A percentile compares a stretch with the other conserved stretches of the same genome.
These are phyloP conservation scores for Coniochaeta hoffmannii DNA, from an alignment of 2,329 filamentous ascomycete species.

Conservation along the genomic window DNA sequence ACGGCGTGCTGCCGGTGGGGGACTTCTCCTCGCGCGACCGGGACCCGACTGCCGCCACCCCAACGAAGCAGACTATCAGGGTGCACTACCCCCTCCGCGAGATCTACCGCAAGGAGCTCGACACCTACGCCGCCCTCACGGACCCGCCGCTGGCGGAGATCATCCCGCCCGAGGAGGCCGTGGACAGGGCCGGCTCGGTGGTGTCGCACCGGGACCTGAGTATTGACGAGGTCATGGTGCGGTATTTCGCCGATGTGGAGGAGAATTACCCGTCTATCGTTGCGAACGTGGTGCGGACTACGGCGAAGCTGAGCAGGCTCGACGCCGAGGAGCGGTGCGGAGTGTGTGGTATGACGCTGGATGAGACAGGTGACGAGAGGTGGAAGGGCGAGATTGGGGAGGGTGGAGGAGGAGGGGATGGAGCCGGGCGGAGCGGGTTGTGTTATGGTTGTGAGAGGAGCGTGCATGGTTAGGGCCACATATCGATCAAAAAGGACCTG, in stretches of 20 bases:
- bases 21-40: slow-evolving; percentile 9
- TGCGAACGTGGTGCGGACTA: slow-evolving; percentile 88
- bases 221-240: slow-evolving; percentile 83
- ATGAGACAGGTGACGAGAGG: slow-evolving; percentile 54
- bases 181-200: slow-evolving; percentile 25
- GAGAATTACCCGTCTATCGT: slow-evolving; percentile 84
- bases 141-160: slow-evolving; percentile 43
- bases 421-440: slow-evolving; percentile 29
- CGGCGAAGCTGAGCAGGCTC: slow-evolving; percentile 64
- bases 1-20: slow-evolving; percentile 47
- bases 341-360: slow-evolving; percentile 62
- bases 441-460: slow-evolving; percentile 73
- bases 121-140: slow-evolving; percentile 53
- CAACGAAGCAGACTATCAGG: slow-evolving; percentile 4
- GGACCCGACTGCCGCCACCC: background rate
- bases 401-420: slow-evolving; percentile 17
- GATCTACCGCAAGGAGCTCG: slow-evolving; percentile 72
- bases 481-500: background rate
- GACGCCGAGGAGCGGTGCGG: slow-evolving; percentile 42
- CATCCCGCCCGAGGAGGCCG: slow-evolving; percentile 19
- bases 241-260: slow-evolving; percentile 84
- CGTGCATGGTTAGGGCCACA: slow-evolving; percentile 25
- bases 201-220: slow-evolving; percentile 69
- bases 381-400: slow-evolving; percentile 56
- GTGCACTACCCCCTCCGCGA: slow-evolving; percentile 80